Evolutionary conservation across 179 eudicot species (phyloP).

Genomic region (Beta macrorhiza): DNA sequence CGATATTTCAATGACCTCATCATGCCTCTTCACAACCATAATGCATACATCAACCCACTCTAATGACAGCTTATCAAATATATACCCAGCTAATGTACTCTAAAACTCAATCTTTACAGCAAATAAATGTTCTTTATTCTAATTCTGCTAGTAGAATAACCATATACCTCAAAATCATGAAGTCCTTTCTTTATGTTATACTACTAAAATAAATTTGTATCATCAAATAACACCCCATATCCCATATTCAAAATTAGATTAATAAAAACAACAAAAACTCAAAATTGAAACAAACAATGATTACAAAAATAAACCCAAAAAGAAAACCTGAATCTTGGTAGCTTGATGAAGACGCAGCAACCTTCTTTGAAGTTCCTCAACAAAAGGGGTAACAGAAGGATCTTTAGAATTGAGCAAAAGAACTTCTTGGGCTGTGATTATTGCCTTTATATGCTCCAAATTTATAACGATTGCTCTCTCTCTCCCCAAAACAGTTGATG

Average conservation of each 20-base stretch:
- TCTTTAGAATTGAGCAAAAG: conserved; percentile 76
- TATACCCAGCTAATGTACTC: not conserved
- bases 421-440: conserved; percentile 88
- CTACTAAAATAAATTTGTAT: not conserved
- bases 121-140: not conserved
- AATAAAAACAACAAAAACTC: not conserved
- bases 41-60: not conserved
- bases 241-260: not conserved
- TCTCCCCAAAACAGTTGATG: conserved; percentile 85
- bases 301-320: not conserved
- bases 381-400: conserved; percentile 82
- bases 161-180: not conserved
- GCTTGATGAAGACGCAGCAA: conserved; percentile 66
- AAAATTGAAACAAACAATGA: not conserved
- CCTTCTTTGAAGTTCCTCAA: conserved; percentile 71
- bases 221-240: not conserved
- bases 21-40: not conserved
- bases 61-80: not conserved
- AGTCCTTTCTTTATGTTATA: not conserved
- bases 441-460: conserved; percentile 91
- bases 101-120: not conserved
- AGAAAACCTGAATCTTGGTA: conserved; percentile 52
- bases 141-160: not conserved
- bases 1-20: not conserved
- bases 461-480: conserved; percentile 93